Conservation (phyloP, 1,284 basidiomycete species). For the Pulveroboletus ridleyi region DNA sequence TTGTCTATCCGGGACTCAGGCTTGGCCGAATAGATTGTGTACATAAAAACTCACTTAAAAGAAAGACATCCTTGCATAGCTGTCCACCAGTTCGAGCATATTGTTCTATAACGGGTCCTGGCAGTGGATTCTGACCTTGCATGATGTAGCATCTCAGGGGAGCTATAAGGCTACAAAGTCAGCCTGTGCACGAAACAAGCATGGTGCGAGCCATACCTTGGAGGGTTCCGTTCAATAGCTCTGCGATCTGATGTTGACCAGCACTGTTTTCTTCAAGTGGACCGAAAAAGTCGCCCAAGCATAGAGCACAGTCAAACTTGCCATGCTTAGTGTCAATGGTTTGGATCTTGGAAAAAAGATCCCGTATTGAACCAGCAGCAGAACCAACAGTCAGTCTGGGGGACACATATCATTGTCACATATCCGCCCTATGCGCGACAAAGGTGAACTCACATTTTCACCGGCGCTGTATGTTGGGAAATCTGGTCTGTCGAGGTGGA, state of each 20-base stretch:
- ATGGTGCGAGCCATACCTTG: slow-evolving; percentile 52
- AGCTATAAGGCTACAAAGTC: slow-evolving; percentile 48
- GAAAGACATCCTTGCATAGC: slow-evolving; percentile 82
- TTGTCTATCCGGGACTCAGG: slow-evolving; percentile 62
- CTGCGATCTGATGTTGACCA: slow-evolving; percentile 55
- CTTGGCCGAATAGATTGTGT: slow-evolving; percentile 6
- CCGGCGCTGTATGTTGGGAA: slow-evolving; percentile 18
- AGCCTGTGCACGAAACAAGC: slow-evolving; percentile 13
- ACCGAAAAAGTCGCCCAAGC: slow-evolving; percentile 93
- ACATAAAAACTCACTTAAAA: slow-evolving; percentile 69
- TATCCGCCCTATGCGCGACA: not conserved
- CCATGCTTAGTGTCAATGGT: slow-evolving; percentile 94
- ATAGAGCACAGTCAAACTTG: slow-evolving; percentile 90
- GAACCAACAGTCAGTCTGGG: slow-evolving; percentile 88
- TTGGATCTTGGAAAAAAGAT: slow-evolving; percentile 83
- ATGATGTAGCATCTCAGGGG: slow-evolving; percentile 94
- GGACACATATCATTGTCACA: slow-evolving; percentile 9
- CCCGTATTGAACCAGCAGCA: slow-evolving; percentile 76
- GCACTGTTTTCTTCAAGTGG: slow-evolving; percentile 51
- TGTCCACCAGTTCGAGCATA: slow-evolving; percentile 80
- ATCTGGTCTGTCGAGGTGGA: slow-evolving; percentile 22
- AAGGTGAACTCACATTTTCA: slow-evolving; percentile 49
- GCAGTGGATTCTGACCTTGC: slow-evolving; percentile 81
- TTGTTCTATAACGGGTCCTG: slow-evolving; percentile 74
- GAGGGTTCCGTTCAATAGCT: slow-evolving; percentile 70